Conservation (phyloP, 2,329 filamentous ascomycete genomes). For the Rutstroemia sp. region DNA sequence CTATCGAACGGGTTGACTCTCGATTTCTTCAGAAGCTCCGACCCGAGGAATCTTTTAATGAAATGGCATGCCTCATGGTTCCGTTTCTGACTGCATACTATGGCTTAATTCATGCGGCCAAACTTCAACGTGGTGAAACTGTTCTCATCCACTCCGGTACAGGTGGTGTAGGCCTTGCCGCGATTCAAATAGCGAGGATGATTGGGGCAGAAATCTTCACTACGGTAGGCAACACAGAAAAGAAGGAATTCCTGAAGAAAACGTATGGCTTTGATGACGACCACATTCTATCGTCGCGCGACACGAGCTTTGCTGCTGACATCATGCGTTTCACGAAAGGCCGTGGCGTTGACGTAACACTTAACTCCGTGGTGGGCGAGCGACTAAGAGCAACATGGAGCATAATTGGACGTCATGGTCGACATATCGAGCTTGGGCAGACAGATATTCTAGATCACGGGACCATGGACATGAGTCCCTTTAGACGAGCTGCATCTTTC, state of each 20-base stretch:
- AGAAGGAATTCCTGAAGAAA: constrained; percentile 32
- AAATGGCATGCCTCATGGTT: constrained; percentile 20
- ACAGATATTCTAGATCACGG: constrained; percentile 21
- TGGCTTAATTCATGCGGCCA: constrained; percentile 34
- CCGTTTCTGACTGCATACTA: constrained; percentile 35
- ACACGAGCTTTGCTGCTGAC: constrained; percentile 31
- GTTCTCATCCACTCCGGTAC: constrained; percentile 19
- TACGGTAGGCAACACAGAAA: constrained; percentile 32
- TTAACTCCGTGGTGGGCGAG: constrained; percentile 24
- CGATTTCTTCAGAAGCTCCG: constrained; percentile 17
- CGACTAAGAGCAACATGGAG: constrained; percentile 24
- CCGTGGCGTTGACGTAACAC: constrained; percentile 22
- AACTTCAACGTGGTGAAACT: constrained; percentile 29
- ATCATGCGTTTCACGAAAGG: constrained; percentile 20
- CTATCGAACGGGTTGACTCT: constrained; percentile 18
- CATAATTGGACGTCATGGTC: constrained; percentile 31
- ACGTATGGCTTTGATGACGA: constrained; percentile 31
- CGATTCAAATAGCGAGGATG: constrained; percentile 28
- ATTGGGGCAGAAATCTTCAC: constrained; percentile 34
- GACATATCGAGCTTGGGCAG: constrained; percentile 30
- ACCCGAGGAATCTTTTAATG: constrained; percentile 18
- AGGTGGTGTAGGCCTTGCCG: constrained; percentile 18
- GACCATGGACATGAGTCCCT: not conserved
- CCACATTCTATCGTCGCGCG: constrained; percentile 34
- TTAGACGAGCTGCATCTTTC: constrained; percentile 4